These are phyloP conservation scores for Tremellales sp. DNA, from an alignment of 1,284 basidiomycete genomes.

Conservation along the genomic window DNA sequence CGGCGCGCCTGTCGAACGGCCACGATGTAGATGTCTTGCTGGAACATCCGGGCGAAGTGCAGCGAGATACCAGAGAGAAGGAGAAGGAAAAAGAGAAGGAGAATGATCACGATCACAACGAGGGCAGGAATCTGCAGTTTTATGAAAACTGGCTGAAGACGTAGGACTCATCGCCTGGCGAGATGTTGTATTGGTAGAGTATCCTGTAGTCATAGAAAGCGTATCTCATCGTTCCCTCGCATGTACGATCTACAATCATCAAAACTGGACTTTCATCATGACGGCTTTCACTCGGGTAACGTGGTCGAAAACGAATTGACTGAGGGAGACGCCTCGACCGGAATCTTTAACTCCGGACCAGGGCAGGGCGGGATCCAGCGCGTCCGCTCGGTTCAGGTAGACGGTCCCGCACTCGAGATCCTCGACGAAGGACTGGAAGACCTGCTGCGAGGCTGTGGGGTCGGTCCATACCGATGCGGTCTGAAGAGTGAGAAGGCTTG, in stretches of 20 bases:
- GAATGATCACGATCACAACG: no score
- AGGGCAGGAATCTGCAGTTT: conserved; percentile 1
- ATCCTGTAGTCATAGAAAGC: no score
- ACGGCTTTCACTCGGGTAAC: conserved; percentile 42
- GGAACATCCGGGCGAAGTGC: background rate
- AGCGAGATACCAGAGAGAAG: background rate
- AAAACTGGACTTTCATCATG: conserved; percentile 33
- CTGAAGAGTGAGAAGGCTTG: conserved; percentile 7
- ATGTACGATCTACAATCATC: conserved; percentile 50
- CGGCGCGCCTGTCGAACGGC: conserved; percentile 39
- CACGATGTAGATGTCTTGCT: conserved; percentile 30
- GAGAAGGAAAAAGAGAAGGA: background rate
- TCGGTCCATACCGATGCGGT: conserved; percentile 93
- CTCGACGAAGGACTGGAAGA: conserved; percentile 67
- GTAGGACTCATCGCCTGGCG: no score
- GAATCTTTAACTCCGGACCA: conserved; percentile 95
- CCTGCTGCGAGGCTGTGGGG: conserved; percentile 53
- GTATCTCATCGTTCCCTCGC: conserved; percentile 40
- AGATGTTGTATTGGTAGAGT: no score
- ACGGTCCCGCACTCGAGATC: conserved; percentile 82
- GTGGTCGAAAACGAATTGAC: conserved; percentile 59
- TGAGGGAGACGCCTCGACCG: conserved; percentile 83
- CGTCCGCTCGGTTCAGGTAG: conserved; percentile 87
- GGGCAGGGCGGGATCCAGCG: conserved; percentile 81
- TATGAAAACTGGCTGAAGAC: conserved; percentile 6